phyloP scores from a whole-genome alignment of 1,284 basidiomycete species.

The Ustilago bromivora region DNA sequence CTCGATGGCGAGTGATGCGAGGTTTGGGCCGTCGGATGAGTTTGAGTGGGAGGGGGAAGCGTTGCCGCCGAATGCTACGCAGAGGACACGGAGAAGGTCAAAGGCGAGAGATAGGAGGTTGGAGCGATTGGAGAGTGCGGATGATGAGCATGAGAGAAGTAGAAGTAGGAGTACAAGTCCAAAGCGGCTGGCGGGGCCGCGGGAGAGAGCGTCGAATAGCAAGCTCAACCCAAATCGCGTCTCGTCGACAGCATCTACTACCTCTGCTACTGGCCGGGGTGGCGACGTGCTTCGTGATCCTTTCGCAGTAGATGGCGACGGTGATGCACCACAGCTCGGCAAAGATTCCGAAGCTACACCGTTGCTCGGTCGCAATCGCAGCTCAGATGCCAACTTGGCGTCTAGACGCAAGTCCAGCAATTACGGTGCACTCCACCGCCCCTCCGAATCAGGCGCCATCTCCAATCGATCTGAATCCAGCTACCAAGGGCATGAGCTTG shows the following conservation, averaged over 20 bases:
- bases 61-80: constrained; percentile 49
- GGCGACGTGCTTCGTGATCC: constrained; percentile 50
- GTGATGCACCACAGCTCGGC: neutral
- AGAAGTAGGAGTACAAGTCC: constrained; percentile 56
- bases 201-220: constrained; percentile 28
- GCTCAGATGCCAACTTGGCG: neutral
- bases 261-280: neutral
- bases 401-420: constrained; percentile 14
- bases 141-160: constrained; percentile 48
- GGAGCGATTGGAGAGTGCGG: constrained; percentile 40
- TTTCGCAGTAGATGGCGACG: constrained; percentile 31
- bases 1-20: constrained; percentile 33
- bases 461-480: constrained; percentile 24
- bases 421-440: constrained; percentile 20
- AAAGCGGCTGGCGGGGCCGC: constrained; percentile 34
- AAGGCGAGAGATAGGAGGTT: constrained; percentile 40
- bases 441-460: constrained; percentile 25
- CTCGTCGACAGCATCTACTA: constrained; percentile 23
- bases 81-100: constrained; percentile 17
- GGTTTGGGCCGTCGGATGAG: constrained; percentile 28
- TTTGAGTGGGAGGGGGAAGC: constrained; percentile 56
- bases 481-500: constrained; percentile 26
- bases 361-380: neutral
- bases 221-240: constrained; percentile 24
- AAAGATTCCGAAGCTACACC: constrained; percentile 25